phyloP scores from a whole-genome alignment of 108 stramenopile species.

The Phaeodactylum tricornutum region DNA sequence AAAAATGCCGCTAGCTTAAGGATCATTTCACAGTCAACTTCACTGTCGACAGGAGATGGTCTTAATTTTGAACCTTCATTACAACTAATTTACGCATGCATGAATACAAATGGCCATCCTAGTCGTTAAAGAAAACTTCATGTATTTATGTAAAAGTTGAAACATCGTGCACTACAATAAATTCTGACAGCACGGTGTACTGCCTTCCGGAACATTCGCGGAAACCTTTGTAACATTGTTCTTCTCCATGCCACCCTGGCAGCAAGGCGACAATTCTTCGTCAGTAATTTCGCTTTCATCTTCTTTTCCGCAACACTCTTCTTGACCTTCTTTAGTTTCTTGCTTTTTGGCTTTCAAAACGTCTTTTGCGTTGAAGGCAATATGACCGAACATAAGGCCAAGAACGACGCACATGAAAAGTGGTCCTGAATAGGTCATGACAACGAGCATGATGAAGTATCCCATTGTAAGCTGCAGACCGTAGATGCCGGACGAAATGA shows the following conservation, averaged over 20 bases:
- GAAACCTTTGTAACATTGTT: not conserved
- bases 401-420: conserved; percentile 50
- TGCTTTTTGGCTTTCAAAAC: conserved; percentile 7
- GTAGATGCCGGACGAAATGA: conserved; percentile 47
- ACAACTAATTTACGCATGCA: too few species aligned
- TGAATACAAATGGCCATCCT: too few species aligned
- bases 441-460: conserved; percentile 72
- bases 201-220: conserved; percentile 26
- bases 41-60: too few species aligned
- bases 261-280: not conserved
- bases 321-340: not conserved
- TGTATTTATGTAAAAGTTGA: too few species aligned
- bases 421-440: conserved; percentile 63
- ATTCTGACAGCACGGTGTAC: conserved; percentile 68
- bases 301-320: not conserved
- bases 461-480: conserved; percentile 69
- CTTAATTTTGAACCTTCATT: too few species aligned
- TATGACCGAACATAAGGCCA: conserved; percentile 62
- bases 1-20: too few species aligned
- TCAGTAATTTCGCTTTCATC: not conserved
- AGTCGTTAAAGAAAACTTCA: too few species aligned
- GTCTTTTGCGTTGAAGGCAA: conserved; percentile 67
- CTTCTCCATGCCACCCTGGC: not conserved
- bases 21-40: too few species aligned
- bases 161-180: too few species aligned